Conservation (phyloP, 257 asterid genomes). For the Coffea eugenioides region DNA sequence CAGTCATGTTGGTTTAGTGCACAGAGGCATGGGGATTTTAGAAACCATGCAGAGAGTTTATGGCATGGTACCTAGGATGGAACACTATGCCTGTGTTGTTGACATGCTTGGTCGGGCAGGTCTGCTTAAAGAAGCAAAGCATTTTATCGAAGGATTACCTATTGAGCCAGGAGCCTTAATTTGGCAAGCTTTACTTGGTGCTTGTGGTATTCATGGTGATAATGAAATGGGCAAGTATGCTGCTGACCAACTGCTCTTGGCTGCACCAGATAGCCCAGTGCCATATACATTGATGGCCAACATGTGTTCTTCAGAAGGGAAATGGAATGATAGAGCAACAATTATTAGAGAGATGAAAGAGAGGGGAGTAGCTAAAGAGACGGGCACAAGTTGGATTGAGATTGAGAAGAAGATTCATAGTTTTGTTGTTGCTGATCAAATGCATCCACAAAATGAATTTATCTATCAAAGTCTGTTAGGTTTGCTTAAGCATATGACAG, state of each 20-base stretch:
- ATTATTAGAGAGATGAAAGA: conserved; percentile 69
- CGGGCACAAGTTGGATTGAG: conserved; percentile 81
- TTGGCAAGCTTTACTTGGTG: conserved; percentile 90
- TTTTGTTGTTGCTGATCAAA: conserved; percentile 72
- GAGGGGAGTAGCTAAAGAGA: conserved; percentile 57
- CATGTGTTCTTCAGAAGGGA: conserved; percentile 59
- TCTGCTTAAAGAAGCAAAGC: conserved; percentile 61
- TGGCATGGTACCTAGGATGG: conserved; percentile 64
- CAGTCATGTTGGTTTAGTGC: conserved; percentile 66
- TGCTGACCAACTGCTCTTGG: conserved; percentile 53
- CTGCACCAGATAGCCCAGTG: conserved; percentile 50
- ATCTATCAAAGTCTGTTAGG: conserved; percentile 30
- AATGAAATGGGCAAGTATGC: conserved; percentile 67
- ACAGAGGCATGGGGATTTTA: conserved; percentile 68
- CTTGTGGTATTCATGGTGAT: conserved; percentile 58
- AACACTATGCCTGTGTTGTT: conserved; percentile 76
- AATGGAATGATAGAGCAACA: conserved; percentile 78
- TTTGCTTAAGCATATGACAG: conserved; percentile 61
- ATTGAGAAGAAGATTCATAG: conserved; percentile 53
- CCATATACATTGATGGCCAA: conserved; percentile 75
- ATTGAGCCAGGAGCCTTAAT: conserved; percentile 54
- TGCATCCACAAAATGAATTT: conserved; percentile 49
- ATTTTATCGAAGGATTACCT: conserved; percentile 51
- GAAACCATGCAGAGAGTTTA: conserved; percentile 50
- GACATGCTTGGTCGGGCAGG: conserved; percentile 95